phyloP scores from a whole-genome alignment of 768 basidiomycete species.

The Lepiota venenata region DNA sequence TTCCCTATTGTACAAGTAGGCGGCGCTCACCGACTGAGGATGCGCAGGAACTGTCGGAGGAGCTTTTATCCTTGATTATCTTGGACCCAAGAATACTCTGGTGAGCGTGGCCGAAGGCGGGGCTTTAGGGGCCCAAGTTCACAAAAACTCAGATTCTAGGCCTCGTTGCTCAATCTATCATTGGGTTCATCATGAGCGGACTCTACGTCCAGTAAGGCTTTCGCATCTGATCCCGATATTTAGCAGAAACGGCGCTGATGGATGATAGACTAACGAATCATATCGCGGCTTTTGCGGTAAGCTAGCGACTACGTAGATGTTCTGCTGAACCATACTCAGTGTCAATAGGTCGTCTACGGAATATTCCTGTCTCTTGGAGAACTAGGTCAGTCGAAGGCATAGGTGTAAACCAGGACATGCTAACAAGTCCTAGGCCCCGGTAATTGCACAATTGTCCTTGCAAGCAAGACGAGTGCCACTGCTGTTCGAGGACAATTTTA shows the following conservation, averaged over 20 bases:
- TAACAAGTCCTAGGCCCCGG: conserved; percentile 53
- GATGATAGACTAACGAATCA: not conserved
- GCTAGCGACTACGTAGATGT: not conserved
- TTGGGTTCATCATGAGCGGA: conserved; percentile 92
- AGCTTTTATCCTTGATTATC: conserved; percentile 70
- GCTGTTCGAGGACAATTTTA: conserved; percentile 84
- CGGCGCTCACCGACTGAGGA: conserved; percentile 37
- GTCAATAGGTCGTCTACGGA: conserved; percentile 75
- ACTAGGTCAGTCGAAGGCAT: conserved; percentile 44
- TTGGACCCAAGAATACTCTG: conserved; percentile 78
- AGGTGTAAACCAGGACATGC: not conserved
- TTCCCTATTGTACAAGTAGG: too few relatives aligned
- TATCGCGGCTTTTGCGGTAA: not conserved
- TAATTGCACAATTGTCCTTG: conserved; percentile 81
- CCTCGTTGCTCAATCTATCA: conserved; percentile 60
- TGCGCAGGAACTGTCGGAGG: conserved; percentile 55
- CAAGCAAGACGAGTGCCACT: conserved; percentile 80
- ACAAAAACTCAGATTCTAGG: conserved; percentile 51
- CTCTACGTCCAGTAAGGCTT: conserved; percentile 49
- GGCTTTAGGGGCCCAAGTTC: too few relatives aligned
- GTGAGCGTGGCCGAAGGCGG: conserved; percentile 27
- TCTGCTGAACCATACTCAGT: not conserved
- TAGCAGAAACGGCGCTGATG: not conserved
- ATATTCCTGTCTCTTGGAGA: conserved; percentile 89
- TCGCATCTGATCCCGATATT: too few relatives aligned